phyloP scores from a whole-genome alignment of 2,329 filamentous ascomycete species.

The Emericellopsis atlantica region DNA sequence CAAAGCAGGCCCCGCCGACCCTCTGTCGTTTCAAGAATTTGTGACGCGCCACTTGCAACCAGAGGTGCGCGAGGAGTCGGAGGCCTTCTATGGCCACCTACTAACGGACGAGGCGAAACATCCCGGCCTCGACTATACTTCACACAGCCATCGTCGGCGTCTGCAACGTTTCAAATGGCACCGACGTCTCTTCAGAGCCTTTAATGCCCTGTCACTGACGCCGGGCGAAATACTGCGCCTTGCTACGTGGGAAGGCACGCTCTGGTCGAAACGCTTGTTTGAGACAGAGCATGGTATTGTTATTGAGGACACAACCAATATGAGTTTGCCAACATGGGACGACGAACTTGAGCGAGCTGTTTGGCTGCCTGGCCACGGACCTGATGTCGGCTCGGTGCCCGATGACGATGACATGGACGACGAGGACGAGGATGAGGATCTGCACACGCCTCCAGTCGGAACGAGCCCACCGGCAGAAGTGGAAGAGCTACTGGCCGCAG shows the following conservation, averaged over 20 bases:
- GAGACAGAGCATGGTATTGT: constrained; percentile 60
- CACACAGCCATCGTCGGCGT: constrained; percentile 62
- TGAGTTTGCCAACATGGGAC: constrained; percentile 39
- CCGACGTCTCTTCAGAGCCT: constrained; percentile 61
- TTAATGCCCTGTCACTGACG: constrained; percentile 58
- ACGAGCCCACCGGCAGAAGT: too few relatives aligned
- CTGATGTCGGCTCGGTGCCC: not conserved
- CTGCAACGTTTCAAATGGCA: constrained; percentile 69
- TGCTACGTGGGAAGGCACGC: constrained; percentile 74
- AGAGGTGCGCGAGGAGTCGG: constrained; percentile 69
- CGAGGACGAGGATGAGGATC: constrained; percentile 8
- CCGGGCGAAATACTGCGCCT: constrained; percentile 55
- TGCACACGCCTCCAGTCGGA: not conserved
- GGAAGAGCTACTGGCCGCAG: constrained; percentile 7
- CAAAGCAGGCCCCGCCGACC: constrained; percentile 53
- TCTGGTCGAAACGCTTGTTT: constrained; percentile 71
- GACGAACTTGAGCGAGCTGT: constrained; percentile 13
- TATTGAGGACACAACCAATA: constrained; percentile 51
- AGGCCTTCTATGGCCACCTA: constrained; percentile 67
- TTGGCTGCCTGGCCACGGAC: not conserved
- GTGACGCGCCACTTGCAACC: constrained; percentile 60
- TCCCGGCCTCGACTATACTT: constrained; percentile 67
- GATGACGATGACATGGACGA: not conserved
- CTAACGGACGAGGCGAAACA: constrained; percentile 73
- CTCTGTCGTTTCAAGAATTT: constrained; percentile 57